Evolutionary conservation across 371 early-diverging fungal species (phyloP).

Genomic region (Dichotomocladium elegans): DNA sequence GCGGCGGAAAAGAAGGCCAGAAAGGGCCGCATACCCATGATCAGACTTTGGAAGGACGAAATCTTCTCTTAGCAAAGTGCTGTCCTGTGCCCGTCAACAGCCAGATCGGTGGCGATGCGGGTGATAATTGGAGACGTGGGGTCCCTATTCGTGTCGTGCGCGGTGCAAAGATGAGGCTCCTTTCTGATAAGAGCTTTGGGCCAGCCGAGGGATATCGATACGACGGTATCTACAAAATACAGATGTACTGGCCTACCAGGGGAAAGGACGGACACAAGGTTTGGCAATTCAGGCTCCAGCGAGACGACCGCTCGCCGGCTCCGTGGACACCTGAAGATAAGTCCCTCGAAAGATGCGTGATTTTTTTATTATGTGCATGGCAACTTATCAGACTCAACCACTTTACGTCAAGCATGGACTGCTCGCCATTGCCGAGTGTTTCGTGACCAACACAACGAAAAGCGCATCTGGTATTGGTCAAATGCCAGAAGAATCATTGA

Average conservation of each 20-base stretch:
- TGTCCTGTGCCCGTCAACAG: conserved; percentile 19
- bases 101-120: conserved; percentile 80
- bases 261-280: conserved; percentile 30
- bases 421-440: not conserved
- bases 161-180: not conserved
- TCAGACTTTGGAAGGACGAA: not conserved
- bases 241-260: conserved; percentile 56
- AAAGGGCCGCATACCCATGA: not conserved
- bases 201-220: conserved; percentile 55
- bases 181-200: not conserved
- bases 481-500: not conserved
- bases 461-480: not conserved
- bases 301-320: conserved; percentile 61
- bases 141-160: conserved; percentile 30
- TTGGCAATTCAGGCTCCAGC: conserved; percentile 55
- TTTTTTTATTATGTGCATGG: not conserved
- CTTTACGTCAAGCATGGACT: conserved; percentile 1
- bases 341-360: too few species aligned
- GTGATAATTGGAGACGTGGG: conserved; percentile 79
- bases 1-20: conserved; percentile 42
- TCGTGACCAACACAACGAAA: not conserved
- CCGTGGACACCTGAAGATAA: conserved; percentile 54
- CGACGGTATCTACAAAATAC: conserved; percentile 66
- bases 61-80: conserved; percentile 1
- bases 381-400: not conserved